phyloP scores from a whole-genome alignment of 176 grass and related monocot genomes.

The Areca catechu region DNA sequence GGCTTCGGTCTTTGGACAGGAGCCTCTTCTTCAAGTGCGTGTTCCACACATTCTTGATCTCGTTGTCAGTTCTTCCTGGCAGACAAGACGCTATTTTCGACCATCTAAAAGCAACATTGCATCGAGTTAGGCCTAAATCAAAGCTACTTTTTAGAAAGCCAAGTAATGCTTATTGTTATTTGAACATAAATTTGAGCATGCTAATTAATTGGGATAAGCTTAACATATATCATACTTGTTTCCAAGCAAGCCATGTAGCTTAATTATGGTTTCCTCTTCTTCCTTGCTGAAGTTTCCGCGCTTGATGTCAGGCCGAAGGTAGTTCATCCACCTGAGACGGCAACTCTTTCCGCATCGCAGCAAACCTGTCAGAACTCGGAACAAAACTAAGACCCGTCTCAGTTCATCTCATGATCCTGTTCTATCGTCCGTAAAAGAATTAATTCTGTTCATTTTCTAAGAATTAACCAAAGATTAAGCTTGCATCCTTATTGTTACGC shows the following conservation, averaged over 20 bases:
- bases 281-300: constrained; percentile 19
- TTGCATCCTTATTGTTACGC: no score
- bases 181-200: no score
- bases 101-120: constrained; percentile 1
- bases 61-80: constrained; percentile 7
- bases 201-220: background rate
- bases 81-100: constrained; percentile 12
- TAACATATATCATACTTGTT: constrained; percentile 10
- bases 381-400: background rate
- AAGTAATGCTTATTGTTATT: background rate
- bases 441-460: no score
- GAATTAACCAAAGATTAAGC: no score
- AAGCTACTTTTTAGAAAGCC: no score
- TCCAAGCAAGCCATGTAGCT: constrained; percentile 4
- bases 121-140: background rate
- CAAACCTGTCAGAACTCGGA: background rate
- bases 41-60: constrained; percentile 19
- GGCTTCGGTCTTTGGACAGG: background rate
- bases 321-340: constrained; percentile 17
- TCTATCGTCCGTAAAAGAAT: background rate
- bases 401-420: background rate
- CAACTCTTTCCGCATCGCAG: constrained; percentile 17
- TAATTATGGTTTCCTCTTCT: constrained; percentile 16
- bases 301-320: constrained; percentile 19
- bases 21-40: constrained; percentile 15